phyloP scores from a whole-genome alignment of 2,329 filamentous ascomycete species.

The Onygenales sp. region DNA sequence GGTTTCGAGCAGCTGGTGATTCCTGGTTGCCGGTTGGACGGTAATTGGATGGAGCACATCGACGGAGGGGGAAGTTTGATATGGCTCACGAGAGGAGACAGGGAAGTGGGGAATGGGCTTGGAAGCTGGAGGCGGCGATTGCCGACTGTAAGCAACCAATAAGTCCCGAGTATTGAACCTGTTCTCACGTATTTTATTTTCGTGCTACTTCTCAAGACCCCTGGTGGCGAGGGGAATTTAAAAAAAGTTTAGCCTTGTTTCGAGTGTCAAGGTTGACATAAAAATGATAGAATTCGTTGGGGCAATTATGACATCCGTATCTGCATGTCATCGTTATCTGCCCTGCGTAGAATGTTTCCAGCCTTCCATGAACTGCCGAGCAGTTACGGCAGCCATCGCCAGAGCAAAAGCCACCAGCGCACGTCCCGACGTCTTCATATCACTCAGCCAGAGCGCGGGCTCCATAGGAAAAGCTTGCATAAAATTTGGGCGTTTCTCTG shows the following conservation, averaged over 20 bases:
- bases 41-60: background rate
- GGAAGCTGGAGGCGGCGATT: background rate
- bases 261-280: no score
- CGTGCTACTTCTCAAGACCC: background rate
- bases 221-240: background rate
- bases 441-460: background rate
- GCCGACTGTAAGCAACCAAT: slow-evolving; percentile 1
- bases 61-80: background rate
- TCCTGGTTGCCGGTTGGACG: no score
- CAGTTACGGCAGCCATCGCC: background rate
- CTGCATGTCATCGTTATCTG: background rate
- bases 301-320: no score
- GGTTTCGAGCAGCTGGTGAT: background rate
- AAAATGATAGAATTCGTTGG: no score
- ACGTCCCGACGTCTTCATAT: background rate
- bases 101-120: background rate
- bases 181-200: no score
- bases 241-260: no score
- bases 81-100: background rate
- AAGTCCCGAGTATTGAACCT: background rate
- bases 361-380: no score
- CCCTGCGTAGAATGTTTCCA: background rate
- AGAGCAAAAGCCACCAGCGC: background rate
- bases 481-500: background rate
- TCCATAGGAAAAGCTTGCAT: background rate